Conservation (phyloP, 2,329 filamentous ascomycete species). For the Alternaria panax region DNA sequence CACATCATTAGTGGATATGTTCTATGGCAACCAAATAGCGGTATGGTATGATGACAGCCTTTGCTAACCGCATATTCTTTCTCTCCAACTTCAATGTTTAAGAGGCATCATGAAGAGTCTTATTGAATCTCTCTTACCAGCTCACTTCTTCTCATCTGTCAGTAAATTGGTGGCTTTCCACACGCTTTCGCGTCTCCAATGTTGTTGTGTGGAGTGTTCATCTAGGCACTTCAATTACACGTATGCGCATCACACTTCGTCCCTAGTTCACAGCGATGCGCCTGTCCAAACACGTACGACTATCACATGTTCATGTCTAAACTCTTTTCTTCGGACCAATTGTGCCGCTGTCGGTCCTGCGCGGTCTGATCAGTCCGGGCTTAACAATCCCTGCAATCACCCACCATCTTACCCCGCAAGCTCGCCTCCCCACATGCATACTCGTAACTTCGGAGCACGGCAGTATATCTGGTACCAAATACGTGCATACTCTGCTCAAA, state of each 20-base stretch:
- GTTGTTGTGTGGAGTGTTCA: background rate
- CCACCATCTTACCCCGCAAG: slow-evolving; percentile 22
- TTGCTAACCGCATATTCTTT: background rate
- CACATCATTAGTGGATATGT: background rate
- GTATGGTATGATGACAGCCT: background rate
- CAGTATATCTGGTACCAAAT: slow-evolving; percentile 13
- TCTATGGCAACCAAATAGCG: background rate
- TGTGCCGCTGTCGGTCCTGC: background rate
- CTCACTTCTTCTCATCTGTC: background rate
- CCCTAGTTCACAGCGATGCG: background rate
- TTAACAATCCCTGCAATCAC: slow-evolving; percentile 4
- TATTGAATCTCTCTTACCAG: background rate
- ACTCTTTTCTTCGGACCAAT: background rate
- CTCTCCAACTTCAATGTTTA: background rate
- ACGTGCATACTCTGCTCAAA: background rate
- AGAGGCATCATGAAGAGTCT: background rate
- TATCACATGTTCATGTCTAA: slow-evolving; percentile 12
- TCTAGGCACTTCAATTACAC: background rate
- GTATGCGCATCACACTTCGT: background rate
- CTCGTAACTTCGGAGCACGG: slow-evolving; percentile 1
- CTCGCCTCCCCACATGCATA: slow-evolving; percentile 20
- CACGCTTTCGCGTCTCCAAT: background rate
- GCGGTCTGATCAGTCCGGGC: slow-evolving; percentile 19
- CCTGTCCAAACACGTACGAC: slow-evolving; percentile 46
- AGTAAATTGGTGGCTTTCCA: background rate